A percentile compares a stretch with the other conserved stretches of the same genome.
Conservation (phyloP, 176 grass and related monocot species). For the Eleusine coracana region DNA sequence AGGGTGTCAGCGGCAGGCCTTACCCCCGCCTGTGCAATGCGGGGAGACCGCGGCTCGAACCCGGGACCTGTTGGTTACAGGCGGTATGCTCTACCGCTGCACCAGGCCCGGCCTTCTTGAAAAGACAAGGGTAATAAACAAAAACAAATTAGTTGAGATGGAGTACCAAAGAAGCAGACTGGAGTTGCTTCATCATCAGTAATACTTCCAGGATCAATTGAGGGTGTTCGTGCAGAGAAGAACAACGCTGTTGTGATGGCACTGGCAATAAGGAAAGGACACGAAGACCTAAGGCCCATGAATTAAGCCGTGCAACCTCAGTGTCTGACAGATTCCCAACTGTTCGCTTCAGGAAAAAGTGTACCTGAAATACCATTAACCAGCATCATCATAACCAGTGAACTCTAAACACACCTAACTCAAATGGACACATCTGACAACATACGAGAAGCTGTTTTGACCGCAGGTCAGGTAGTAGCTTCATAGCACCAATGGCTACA, state of each 20-base stretch:
- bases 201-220: conserved; percentile 95
- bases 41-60: too few relatives aligned
- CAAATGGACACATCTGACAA: conserved; percentile 34
- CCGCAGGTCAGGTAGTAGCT: conserved; percentile 85
- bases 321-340: conserved; percentile 77
- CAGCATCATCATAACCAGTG: conserved; percentile 15
- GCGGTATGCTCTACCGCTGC: too few relatives aligned
- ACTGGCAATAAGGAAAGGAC: conserved; percentile 89
- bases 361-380: conserved; percentile 63
- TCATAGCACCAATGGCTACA: conserved; percentile 97
- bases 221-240: conserved; percentile 93
- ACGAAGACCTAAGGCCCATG: conserved; percentile 91
- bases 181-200: conserved; percentile 98
- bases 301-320: conserved; percentile 83
- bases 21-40: too few relatives aligned
- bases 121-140: conserved; percentile 21
- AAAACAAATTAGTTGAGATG: conserved; percentile 31
- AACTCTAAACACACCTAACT: conserved; percentile 15
- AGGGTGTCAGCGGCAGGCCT: too few relatives aligned
- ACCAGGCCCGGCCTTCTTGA: too few relatives aligned
- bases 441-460: conserved; percentile 99
- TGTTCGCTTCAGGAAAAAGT: conserved; percentile 96
- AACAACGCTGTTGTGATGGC: conserved; percentile 93
- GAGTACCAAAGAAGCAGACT: conserved; percentile 91
- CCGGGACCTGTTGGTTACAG: too few relatives aligned